A percentile compares a stretch with the other conserved stretches of the same genome.
phyloP scores from a whole-genome alignment of 306 rosid species.

The Trifolium fragiferum region DNA sequence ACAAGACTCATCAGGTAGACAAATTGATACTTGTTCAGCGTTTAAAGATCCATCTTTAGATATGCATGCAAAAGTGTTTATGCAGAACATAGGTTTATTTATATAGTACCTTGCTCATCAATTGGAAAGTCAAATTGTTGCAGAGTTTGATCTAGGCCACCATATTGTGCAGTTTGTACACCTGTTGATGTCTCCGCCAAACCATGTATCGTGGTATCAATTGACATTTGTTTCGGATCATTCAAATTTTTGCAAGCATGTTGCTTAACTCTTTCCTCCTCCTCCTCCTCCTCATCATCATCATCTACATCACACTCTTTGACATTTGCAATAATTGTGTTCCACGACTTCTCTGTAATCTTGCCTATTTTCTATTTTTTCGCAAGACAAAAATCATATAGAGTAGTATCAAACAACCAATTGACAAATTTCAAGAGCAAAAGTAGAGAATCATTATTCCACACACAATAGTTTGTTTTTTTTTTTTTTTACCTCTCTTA shows the following conservation, averaged over 20 bases:
- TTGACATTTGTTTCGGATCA: background rate
- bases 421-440: background rate
- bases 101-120: conserved; percentile 48
- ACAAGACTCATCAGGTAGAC: background rate
- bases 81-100: background rate
- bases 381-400: background rate
- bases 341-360: conserved; percentile 43
- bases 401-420: background rate
- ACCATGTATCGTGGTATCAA: background rate
- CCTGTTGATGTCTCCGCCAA: background rate
- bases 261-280: conserved; percentile 21
- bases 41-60: no score
- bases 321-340: conserved; percentile 55
- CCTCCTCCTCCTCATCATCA: no score
- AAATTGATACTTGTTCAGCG: background rate
- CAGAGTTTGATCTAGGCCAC: conserved; percentile 16
- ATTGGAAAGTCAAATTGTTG: conserved; percentile 19
- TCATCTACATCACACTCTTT: conserved; percentile 38
- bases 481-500: conserved; percentile 44
- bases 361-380: conserved; percentile 51
- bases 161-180: conserved; percentile 24
- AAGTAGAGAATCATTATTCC: background rate
- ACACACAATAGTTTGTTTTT: background rate
- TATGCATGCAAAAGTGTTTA: background rate
- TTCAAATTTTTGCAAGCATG: conserved; percentile 29